Conservation (phyloP, 2,329 filamentous ascomycete species). For the Xylariaceae sp. region DNA sequence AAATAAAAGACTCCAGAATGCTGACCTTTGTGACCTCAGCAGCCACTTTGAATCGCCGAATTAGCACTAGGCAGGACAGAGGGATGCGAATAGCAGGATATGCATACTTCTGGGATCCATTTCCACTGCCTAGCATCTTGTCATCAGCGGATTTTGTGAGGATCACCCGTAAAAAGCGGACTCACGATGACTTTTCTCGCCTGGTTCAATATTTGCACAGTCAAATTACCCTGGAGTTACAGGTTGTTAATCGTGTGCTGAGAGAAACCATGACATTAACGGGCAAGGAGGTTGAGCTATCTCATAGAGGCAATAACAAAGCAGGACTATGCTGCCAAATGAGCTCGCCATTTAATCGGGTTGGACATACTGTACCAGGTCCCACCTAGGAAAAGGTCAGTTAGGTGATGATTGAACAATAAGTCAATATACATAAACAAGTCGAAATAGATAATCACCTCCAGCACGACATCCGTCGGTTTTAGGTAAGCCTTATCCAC, state of each 20-base stretch:
- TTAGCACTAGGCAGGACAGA: not conserved
- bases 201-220: conserved; percentile 85
- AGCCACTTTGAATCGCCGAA: conserved; percentile 61
- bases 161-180: not conserved
- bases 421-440: not conserved
- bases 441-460: conserved; percentile 62
- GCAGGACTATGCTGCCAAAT: too few species aligned
- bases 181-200: conserved; percentile 73
- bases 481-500: conserved; percentile 89
- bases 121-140: conserved; percentile 70
- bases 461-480: conserved; percentile 87
- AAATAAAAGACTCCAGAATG: too few species aligned
- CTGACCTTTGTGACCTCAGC: conserved; percentile 94
- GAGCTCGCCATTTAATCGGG: too few species aligned
- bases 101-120: conserved; percentile 78
- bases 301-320: too few species aligned
- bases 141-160: conserved; percentile 53
- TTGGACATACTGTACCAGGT: too few species aligned
- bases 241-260: not conserved
- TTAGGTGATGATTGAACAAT: not conserved
- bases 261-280: too few species aligned
- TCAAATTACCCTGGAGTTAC: conserved; percentile 84
- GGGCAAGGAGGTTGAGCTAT: too few species aligned
- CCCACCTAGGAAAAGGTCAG: conserved; percentile 62
- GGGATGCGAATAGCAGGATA: not conserved